Evolutionary conservation across 2,329 filamentous ascomycete genomes (phyloP).

Genomic region (Neoscytalidium dimidiatum): DNA sequence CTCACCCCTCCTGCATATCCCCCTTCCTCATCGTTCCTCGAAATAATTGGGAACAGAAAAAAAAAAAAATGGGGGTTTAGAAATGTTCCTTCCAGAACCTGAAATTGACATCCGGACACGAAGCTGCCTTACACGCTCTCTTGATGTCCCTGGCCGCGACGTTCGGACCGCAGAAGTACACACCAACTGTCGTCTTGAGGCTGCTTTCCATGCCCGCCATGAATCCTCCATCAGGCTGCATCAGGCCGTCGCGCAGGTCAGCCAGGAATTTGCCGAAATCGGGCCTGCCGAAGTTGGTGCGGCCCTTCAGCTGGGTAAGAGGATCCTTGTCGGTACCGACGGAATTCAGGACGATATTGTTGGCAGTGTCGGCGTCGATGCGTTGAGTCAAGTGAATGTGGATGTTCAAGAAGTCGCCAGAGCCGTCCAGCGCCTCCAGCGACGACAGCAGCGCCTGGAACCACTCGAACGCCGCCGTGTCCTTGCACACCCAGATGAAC

Average conservation of each 20-base stretch:
- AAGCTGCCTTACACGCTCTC: conserved; percentile 72
- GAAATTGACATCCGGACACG: conserved; percentile 80
- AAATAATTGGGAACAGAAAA: too few species aligned
- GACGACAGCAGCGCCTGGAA: conserved; percentile 95
- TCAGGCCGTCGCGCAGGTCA: conserved; percentile 83
- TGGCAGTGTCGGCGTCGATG: conserved; percentile 85
- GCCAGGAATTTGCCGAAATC: conserved; percentile 81
- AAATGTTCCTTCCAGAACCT: conserved; percentile 98
- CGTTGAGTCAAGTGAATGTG: conserved; percentile 97
- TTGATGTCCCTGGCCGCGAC: conserved; percentile 79
- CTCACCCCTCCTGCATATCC: not conserved
- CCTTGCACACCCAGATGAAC: conserved; percentile 98
- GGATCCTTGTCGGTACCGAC: conserved; percentile 87
- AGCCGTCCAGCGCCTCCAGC: conserved; percentile 69
- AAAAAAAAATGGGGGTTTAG: conserved; percentile 28
- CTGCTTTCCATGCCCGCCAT: conserved; percentile 79
- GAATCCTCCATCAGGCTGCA: conserved; percentile 71
- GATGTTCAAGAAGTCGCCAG: conserved; percentile 84
- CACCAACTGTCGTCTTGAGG: conserved; percentile 82
- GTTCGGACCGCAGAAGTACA: conserved; percentile 96
- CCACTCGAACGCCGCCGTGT: conserved; percentile 96
- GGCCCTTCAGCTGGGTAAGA: conserved; percentile 82
- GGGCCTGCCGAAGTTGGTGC: conserved; percentile 93
- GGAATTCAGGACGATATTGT: conserved; percentile 96
- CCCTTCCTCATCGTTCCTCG: not conserved